phyloP scores from a whole-genome alignment of 371 early-diverging fungal species.

The Rhizopus stolonifer region DNA sequence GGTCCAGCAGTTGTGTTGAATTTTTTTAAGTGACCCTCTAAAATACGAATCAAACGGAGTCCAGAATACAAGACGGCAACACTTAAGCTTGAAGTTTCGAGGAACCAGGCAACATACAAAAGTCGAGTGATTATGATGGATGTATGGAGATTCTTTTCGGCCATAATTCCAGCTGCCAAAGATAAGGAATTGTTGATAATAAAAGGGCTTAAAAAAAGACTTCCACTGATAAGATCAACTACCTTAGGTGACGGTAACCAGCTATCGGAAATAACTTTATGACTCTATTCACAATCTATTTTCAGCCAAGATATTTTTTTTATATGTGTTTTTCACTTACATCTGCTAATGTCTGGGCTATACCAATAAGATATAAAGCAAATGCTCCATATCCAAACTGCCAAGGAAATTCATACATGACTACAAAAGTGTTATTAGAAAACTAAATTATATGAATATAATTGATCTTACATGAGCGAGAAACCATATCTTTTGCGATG shows the following conservation, averaged over 20 bases:
- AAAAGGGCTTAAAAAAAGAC: slow-evolving; percentile 37
- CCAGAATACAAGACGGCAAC: slow-evolving; percentile 39
- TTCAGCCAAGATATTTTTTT: not conserved
- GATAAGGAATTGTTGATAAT: slow-evolving; percentile 40
- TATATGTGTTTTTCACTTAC: slow-evolving; percentile 12
- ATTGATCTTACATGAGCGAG: slow-evolving; percentile 34
- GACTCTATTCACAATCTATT: slow-evolving; percentile 46
- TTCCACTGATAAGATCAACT: slow-evolving; percentile 38
- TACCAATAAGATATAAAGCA: slow-evolving; percentile 33
- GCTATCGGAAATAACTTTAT: slow-evolving; percentile 37
- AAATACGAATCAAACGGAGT: slow-evolving; percentile 30
- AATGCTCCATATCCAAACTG: slow-evolving; percentile 30
- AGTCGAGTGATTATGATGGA: slow-evolving; percentile 34
- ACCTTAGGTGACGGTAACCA: slow-evolving; percentile 43
- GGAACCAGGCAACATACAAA: slow-evolving; percentile 46
- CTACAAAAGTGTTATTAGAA: slow-evolving; percentile 10
- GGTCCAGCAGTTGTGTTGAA: slow-evolving; percentile 29
- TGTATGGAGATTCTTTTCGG: slow-evolving; percentile 18
- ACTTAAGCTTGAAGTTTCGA: slow-evolving; percentile 30
- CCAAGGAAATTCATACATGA: slow-evolving; percentile 32
- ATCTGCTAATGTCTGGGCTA: slow-evolving; percentile 33
- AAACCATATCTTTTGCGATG: slow-evolving; percentile 24
- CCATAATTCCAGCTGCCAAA: slow-evolving; percentile 42
- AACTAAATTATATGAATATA: slow-evolving; percentile 3
- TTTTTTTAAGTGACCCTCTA: slow-evolving; percentile 32